phyloP scores from a whole-genome alignment of 2,329 filamentous ascomycete genomes.

The Aspergillus floridensis region DNA sequence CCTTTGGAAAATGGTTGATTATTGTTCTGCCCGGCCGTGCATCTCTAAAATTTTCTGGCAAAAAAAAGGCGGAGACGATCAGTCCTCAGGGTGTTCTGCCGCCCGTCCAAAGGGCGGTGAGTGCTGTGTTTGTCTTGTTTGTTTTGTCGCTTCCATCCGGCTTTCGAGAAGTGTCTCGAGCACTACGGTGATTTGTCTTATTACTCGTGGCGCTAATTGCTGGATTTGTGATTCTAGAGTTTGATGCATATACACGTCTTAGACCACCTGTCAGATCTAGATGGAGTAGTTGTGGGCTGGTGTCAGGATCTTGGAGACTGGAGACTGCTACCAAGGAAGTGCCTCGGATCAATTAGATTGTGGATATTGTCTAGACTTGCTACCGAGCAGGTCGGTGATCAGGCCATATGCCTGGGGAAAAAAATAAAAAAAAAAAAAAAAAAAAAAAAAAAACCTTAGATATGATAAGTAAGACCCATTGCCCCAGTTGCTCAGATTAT shows the following conservation, averaged over 20 bases:
- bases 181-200: no score
- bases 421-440: background rate
- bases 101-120: background rate
- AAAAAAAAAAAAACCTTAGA: background rate
- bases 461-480: background rate
- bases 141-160: background rate
- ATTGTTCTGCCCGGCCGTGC: background rate
- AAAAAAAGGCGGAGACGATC: conserved; percentile 14
- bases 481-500: no score
- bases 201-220: no score
- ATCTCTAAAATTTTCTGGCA: conserved; percentile 17
- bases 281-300: background rate
- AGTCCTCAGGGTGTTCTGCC: background rate
- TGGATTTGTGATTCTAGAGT: no score
- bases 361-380: background rate
- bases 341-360: background rate
- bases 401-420: background rate
- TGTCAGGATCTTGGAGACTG: background rate
- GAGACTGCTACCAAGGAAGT: background rate
- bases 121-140: background rate
- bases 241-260: background rate
- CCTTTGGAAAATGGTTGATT: background rate
- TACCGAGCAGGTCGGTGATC: background rate
- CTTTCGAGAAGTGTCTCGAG: background rate
- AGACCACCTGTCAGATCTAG: background rate